Percentiles rank a stretch among this genome's conserved stretches.
Evolutionary conservation across 352 stramenopile species (phyloP).

Genomic region (Peronospora destructor): DNA sequence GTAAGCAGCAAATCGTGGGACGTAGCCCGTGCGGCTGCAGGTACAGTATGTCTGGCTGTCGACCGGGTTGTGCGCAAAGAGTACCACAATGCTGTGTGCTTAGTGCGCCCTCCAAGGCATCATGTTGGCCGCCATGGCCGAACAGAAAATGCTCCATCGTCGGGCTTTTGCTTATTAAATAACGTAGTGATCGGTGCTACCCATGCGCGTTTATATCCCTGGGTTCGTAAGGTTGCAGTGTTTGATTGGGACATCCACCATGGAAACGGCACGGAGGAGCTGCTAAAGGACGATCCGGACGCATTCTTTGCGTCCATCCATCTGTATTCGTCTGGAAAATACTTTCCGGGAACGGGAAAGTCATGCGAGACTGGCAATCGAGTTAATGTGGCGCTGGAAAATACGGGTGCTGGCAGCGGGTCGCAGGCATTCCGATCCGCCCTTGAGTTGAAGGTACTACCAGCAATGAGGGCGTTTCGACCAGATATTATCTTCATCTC

Average conservation of each 20-base stretch:
- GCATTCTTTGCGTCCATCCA: slow-evolving; percentile 83
- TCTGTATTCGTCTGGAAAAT: slow-evolving; percentile 63
- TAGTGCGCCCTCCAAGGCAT: slow-evolving; percentile 90
- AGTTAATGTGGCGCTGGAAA: slow-evolving; percentile 76
- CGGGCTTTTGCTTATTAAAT: slow-evolving; percentile 97
- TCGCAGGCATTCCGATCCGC: slow-evolving; percentile 61
- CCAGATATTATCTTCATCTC: slow-evolving; percentile 87
- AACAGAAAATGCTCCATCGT: slow-evolving; percentile 62
- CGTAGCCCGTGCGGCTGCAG: slow-evolving; percentile 67
- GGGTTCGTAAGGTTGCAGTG: slow-evolving; percentile 92
- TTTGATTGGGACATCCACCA: slow-evolving; percentile 99
- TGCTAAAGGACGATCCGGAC: slow-evolving; percentile 74
- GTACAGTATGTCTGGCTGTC: slow-evolving; percentile 73
- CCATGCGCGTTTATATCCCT: slow-evolving; percentile 89
- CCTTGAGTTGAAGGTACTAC: slow-evolving; percentile 53
- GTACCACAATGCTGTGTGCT: slow-evolving; percentile 74
- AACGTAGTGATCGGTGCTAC: slow-evolving; percentile 98
- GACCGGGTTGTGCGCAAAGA: slow-evolving; percentile 76
- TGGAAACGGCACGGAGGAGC: slow-evolving; percentile 95
- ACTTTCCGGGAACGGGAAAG: slow-evolving; percentile 75
- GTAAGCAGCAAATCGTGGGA: slow-evolving; percentile 84
- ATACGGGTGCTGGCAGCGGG: slow-evolving; percentile 54
- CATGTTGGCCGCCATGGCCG: slow-evolving; percentile 83
- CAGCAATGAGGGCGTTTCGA: slow-evolving; percentile 63
- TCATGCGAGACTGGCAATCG: slow-evolving; percentile 48